Base-by-base conservation (phyloP, 2,329 filamentous ascomycete species). In the Colletotrichum sublineola region DNA sequence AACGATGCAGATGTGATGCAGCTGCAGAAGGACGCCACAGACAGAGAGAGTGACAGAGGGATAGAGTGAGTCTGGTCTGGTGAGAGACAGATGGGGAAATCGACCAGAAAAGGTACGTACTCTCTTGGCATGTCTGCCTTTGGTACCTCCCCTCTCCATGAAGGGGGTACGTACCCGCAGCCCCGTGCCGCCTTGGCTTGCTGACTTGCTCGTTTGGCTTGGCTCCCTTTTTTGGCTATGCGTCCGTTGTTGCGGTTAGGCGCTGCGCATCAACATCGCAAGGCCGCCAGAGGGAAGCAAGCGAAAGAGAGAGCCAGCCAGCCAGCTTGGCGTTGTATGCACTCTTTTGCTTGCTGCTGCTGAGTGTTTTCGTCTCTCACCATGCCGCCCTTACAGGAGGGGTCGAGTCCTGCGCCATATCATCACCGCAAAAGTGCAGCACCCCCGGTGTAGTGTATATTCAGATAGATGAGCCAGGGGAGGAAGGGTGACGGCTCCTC, bases 1-100 rank as follows among this genome's bases (percentile, higher is more conserved):
- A n/a, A 76, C 72, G 78, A 77, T 33, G 38, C 24, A 55, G 53
- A 65, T 24, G 40, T 29, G 53, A 66, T 15, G 29, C 29, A 33
- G 29, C 4, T 15, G 50, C 55, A 57, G 36, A 18, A 11, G 8
- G 36, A 38, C 53, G 31, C 14, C 50, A 52, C n/a, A 38, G 31
- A 55, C 5, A 12, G 31, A 55, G 18, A 29, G 48, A 50, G 11
- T n/a, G 52, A 55, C 14, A 33, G 6, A 53, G 14, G 29, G 11
- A 52, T 11, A 15, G n/a, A 52, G 11, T 24, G 24, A 52, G n/a
- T 11, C 18, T 18, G 18, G 15, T 18, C 18, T 8, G 33, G 33
- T 15, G 42, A 50, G 24, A 56, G 18, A 33, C 36, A 57, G 63
- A 36, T 48, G 42, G 64, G 62, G 29, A 8, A 52, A 14, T 29